Evolutionary conservation across 1,139 yeast genomes (phyloP).

Genomic region (Meyerozyma carpophila): DNA sequence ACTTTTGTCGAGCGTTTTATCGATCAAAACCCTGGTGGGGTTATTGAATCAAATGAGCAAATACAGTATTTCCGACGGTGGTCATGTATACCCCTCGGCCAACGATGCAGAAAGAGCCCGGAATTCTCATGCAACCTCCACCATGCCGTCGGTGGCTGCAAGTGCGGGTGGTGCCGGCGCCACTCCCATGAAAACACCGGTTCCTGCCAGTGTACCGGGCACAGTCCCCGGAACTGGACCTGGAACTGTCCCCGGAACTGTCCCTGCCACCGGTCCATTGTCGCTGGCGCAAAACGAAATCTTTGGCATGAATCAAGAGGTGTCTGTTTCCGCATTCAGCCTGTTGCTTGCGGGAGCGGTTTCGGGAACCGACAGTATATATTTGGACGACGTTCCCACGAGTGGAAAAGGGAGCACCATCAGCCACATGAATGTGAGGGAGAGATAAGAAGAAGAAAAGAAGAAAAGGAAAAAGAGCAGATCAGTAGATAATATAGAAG

Average conservation of each 20-base stretch:
- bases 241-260: too few relatives aligned
- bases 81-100: slow-evolving; percentile 23
- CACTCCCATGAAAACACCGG: slow-evolving; percentile 2
- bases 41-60: slow-evolving; percentile 30
- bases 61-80: slow-evolving; percentile 33
- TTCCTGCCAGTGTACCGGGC: neutral
- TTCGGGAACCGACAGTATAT: slow-evolving; percentile 18
- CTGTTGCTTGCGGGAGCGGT: slow-evolving; percentile 24
- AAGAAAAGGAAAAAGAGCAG: neutral
- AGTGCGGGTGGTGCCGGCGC: slow-evolving; percentile 3
- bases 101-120: slow-evolving; percentile 3
- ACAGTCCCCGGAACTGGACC: slow-evolving; percentile 1
- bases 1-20: slow-evolving; percentile 31
- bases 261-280: neutral
- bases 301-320: slow-evolving; percentile 14
- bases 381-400: slow-evolving; percentile 35
- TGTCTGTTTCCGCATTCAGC: slow-evolving; percentile 28
- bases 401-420: slow-evolving; percentile 39
- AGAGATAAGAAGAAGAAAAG: slow-evolving; percentile 12
- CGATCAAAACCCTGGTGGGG: slow-evolving; percentile 32
- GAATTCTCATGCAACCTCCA: slow-evolving; percentile 3
- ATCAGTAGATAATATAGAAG: neutral
- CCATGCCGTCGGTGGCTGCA: slow-evolving; percentile 6
- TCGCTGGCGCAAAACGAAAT: slow-evolving; percentile 2
- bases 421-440: slow-evolving; percentile 28